A percentile compares a stretch with the other conserved stretches of the same genome.
These are phyloP conservation scores for Thielaviopsis euricoi DNA, from an alignment of 2,329 filamentous ascomycete species.

Conservation along the genomic window DNA sequence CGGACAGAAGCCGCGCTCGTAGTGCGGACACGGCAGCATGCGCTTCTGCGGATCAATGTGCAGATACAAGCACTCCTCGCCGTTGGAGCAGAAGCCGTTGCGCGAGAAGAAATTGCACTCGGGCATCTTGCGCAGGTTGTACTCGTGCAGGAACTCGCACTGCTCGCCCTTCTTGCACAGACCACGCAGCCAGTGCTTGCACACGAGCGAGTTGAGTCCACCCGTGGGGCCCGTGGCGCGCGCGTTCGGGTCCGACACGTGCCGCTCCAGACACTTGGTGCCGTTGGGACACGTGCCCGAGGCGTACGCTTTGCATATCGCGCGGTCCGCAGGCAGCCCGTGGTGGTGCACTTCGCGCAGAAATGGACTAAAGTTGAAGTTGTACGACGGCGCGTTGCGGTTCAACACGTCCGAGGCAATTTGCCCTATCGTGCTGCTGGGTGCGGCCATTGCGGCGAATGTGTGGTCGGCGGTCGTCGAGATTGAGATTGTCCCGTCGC, in stretches of 20 bases:
- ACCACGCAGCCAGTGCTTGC: conserved; percentile 96
- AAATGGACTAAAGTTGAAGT: conserved; percentile 76
- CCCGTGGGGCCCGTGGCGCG: conserved; percentile 22
- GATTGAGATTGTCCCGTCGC: not conserved
- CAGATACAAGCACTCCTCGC: conserved; percentile 88
- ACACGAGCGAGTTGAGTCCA: conserved; percentile 70
- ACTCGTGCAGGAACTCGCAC: conserved; percentile 97
- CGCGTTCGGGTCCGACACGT: conserved; percentile 33
- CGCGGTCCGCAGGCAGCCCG: conserved; percentile 60
- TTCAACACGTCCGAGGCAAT: conserved; percentile 33
- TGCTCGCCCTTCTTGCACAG: conserved; percentile 94
- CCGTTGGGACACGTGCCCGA: conserved; percentile 78
- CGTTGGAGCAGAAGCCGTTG: conserved; percentile 89
- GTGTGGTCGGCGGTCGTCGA: not conserved
- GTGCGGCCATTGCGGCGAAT: conserved; percentile 13
- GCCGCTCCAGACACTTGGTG: conserved; percentile 69
- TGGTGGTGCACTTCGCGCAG: conserved; percentile 71
- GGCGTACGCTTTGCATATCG: conserved; percentile 72
- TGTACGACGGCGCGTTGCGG: conserved; percentile 40
- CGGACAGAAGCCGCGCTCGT: conserved; percentile 88
- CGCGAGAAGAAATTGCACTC: conserved; percentile 94
- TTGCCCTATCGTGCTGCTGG: conserved; percentile 16
- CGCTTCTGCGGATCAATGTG: conserved; percentile 74
- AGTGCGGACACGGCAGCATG: conserved; percentile 70
- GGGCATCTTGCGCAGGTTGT: conserved; percentile 94